phyloP scores from a whole-genome alignment of 164 flowering plant genomes.

The Berberis thunbergii region DNA sequence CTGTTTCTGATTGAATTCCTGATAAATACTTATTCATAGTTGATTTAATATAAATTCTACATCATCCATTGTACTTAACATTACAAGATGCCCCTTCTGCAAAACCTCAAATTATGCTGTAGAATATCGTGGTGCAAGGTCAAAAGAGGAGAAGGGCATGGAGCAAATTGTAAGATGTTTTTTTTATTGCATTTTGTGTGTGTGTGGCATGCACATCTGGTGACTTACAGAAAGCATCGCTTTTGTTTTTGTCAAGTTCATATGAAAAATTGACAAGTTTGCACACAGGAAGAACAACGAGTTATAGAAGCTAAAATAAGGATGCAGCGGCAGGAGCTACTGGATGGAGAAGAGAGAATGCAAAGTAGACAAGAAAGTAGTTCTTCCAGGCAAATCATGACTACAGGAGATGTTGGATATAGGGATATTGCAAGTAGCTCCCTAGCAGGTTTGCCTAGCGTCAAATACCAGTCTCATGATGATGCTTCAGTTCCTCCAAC shows the following conservation, averaged over 20 bases:
- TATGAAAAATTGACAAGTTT: background rate
- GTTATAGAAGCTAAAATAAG: slow-evolving; percentile 98
- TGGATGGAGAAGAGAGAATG: slow-evolving; percentile 74
- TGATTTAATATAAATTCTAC: background rate
- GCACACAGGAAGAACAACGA: slow-evolving; percentile 78
- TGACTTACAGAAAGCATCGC: background rate
- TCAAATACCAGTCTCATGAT: background rate
- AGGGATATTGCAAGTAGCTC: slow-evolving; percentile 29
- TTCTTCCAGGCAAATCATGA: slow-evolving; percentile 36
- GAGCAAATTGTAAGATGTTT: slow-evolving; percentile 77
- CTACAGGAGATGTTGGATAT: slow-evolving; percentile 31
- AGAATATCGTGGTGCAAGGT: slow-evolving; percentile 84
- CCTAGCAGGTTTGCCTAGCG: slow-evolving; percentile 29
- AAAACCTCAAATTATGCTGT: slow-evolving; percentile 91
- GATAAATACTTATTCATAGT: background rate
- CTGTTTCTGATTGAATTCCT: background rate
- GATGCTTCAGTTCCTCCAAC: background rate
- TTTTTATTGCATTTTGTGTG: background rate
- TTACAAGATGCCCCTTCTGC: slow-evolving; percentile 83
- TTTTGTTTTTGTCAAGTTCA: background rate
- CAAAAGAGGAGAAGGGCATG: slow-evolving; percentile 83
- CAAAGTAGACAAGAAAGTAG: slow-evolving; percentile 45
- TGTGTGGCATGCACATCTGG: background rate
- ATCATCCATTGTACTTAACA: slow-evolving; percentile 33
- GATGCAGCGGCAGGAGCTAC: slow-evolving; percentile 77